Evolutionary conservation across 805 yeast genomes (phyloP).

Genomic region (Trichomonascus vanleenenianus): DNA sequence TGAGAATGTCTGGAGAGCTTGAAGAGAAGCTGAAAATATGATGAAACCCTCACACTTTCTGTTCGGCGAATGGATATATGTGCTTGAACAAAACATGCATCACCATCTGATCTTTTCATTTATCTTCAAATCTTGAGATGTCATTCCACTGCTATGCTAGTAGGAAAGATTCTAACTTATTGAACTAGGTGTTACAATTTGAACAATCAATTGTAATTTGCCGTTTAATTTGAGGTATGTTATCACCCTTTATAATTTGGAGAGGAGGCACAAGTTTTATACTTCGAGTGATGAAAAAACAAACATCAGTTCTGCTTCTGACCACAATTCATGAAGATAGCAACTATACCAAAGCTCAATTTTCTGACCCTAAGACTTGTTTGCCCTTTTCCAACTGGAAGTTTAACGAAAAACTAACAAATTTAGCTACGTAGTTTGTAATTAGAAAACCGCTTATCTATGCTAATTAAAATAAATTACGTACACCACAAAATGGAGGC

Average conservation of each 20-base stretch:
- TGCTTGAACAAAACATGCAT: constrained; percentile 91
- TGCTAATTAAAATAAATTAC: no score
- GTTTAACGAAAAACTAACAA: neutral
- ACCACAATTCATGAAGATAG: constrained; percentile 74
- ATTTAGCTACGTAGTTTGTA: neutral
- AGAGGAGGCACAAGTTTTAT: neutral
- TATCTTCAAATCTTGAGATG: neutral
- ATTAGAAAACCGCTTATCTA: no score
- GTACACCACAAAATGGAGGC: no score
- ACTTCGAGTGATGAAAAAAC: no score
- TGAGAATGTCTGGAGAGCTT: neutral
- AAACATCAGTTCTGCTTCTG: constrained; percentile 94
- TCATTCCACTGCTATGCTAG: no score
- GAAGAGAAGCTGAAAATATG: no score
- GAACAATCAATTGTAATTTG: no score
- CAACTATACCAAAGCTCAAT: constrained; percentile 25
- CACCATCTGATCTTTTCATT: constrained; percentile 73
- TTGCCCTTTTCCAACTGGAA: no score
- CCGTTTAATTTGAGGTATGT: no score
- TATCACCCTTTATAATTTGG: neutral
- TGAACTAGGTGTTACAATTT: no score
- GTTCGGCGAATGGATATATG: constrained; percentile 42
- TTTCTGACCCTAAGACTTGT: neutral
- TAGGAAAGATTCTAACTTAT: no score
- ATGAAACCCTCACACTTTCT: constrained; percentile 8